Evolutionary conservation across 805 yeast genomes (phyloP).

Genomic region (Candida insectorum): DNA sequence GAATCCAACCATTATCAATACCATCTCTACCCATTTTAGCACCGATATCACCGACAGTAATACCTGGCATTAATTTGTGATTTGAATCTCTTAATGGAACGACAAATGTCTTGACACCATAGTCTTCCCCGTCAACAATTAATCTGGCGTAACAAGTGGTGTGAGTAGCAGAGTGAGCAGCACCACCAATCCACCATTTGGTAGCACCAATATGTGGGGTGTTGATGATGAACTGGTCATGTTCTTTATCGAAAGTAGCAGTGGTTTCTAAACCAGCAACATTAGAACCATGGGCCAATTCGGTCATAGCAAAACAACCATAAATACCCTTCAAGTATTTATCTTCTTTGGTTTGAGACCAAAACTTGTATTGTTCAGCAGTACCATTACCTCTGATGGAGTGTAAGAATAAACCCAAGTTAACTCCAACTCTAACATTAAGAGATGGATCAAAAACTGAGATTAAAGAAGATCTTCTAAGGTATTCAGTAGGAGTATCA

Average conservation of each 20-base stretch:
- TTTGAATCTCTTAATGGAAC: constrained; percentile 44
- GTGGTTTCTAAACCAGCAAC: constrained; percentile 57
- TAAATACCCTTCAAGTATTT: constrained; percentile 51
- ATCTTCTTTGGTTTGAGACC: constrained; percentile 74
- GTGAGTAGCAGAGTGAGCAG: constrained; percentile 47
- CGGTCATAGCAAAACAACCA: constrained; percentile 66
- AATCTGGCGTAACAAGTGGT: constrained; percentile 40
- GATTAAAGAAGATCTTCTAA: constrained; percentile 55
- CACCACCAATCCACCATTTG: constrained; percentile 52
- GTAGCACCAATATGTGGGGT: constrained; percentile 49
- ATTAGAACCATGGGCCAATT: constrained; percentile 62
- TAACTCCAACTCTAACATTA: constrained; percentile 82
- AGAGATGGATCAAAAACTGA: constrained; percentile 75
- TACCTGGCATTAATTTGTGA: constrained; percentile 42
- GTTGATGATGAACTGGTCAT: constrained; percentile 41
- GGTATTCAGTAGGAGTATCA: constrained; percentile 44
- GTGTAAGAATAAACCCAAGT: constrained; percentile 77
- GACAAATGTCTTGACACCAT: constrained; percentile 45
- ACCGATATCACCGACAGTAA: constrained; percentile 45
- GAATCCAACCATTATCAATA: constrained; percentile 49
- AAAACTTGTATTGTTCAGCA: constrained; percentile 73
- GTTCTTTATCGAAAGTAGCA: constrained; percentile 41
- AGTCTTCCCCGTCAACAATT: constrained; percentile 41
- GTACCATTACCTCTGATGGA: constrained; percentile 89
- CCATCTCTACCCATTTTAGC: constrained; percentile 50